phyloP scores from a whole-genome alignment of 192 early-diverging fungal species.

The Gonapodya sp. region DNA sequence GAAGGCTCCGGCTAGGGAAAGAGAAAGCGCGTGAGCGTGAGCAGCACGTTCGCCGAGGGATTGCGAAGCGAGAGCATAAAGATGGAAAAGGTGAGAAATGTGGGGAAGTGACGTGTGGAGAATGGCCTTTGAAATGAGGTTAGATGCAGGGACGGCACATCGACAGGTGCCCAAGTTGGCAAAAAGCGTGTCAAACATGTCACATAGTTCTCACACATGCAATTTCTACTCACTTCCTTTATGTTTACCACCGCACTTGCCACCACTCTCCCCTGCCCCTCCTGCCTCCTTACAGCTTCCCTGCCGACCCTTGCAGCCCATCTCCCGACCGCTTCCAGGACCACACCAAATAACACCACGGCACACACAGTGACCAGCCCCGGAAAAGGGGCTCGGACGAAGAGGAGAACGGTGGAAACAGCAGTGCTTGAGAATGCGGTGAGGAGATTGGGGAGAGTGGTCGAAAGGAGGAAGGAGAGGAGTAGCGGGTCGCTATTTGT shows the following conservation, averaged over 20 bases:
- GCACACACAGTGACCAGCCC: background rate
- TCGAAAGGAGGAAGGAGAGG: background rate
- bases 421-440: background rate
- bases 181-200: background rate
- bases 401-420: background rate
- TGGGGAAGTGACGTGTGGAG: background rate
- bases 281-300: background rate
- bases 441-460: background rate
- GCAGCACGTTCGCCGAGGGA: constrained; percentile 8
- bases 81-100: background rate
- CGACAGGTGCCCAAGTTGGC: background rate
- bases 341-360: background rate
- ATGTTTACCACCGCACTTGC: background rate
- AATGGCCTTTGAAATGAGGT: background rate
- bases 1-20: background rate
- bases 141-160: background rate
- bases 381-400: background rate
- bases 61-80: background rate
- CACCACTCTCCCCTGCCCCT: background rate
- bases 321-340: background rate
- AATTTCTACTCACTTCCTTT: background rate
- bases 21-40: constrained; percentile 5
- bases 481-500: background rate
- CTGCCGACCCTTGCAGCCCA: background rate
- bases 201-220: background rate